A percentile compares a stretch with the other conserved stretches of the same genome.
These are phyloP conservation scores for Piper longum DNA, from an alignment of 164 flowering plant genomes.

Conservation along the genomic window DNA sequence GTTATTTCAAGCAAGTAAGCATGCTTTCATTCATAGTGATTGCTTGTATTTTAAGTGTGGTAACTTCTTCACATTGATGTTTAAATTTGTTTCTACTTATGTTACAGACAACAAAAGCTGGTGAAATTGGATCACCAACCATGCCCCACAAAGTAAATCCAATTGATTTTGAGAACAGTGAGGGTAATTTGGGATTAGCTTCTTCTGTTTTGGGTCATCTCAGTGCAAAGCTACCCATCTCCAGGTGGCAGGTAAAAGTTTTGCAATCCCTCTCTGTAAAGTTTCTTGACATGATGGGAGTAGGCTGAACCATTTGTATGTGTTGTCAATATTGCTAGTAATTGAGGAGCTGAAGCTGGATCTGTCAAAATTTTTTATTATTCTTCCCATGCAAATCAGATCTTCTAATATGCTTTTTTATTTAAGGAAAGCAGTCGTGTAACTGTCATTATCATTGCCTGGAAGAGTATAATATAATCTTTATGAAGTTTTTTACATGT, in stretches of 20 bases:
- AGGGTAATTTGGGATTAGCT: constrained; percentile 87
- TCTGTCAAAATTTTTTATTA: too few relatives aligned
- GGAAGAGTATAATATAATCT: neutral
- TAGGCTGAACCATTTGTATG: neutral
- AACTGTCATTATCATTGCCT: neutral
- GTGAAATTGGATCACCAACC: constrained; percentile 98
- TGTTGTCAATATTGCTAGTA: neutral
- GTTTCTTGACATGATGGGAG: neutral
- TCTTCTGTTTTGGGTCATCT: constrained; percentile 48
- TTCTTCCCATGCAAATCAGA: neutral
- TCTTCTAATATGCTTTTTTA: neutral
- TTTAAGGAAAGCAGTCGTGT: neutral
- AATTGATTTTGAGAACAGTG: constrained; percentile 97
- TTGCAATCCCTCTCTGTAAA: neutral
- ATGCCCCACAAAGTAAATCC: constrained; percentile 99
- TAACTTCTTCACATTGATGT: too few relatives aligned
- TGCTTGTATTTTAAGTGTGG: neutral
- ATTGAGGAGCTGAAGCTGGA: too few relatives aligned
- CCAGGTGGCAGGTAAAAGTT: constrained; percentile 82
- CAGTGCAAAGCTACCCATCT: constrained; percentile 79
- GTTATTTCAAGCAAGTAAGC: constrained; percentile 85
- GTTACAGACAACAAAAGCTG: constrained; percentile 73
- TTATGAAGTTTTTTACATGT: neutral
- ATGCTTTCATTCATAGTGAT: neutral
- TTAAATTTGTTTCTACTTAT: neutral